Evolutionary conservation across 495 filamentous ascomycete species (phyloP), one percentile per base, ranked within the genome.

Genomic region (Lasiosphaeris hirsuta): DNA sequence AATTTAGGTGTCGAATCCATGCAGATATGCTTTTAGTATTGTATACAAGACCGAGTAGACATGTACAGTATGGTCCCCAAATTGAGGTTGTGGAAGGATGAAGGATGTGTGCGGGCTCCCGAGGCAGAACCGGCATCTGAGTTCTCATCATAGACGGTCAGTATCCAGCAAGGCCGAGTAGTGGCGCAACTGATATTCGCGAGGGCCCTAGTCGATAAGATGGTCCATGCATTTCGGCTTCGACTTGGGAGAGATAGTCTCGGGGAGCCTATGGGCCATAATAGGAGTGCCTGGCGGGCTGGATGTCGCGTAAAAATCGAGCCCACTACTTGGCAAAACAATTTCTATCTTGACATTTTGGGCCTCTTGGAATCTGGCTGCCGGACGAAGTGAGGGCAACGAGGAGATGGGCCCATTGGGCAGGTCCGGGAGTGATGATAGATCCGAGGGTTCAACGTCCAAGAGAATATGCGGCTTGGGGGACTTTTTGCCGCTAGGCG

Each of bases 191-290:
- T 30, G 23, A 30, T 30, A 5, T 5, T 30, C 23, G 23, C 23
- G 23, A 30, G 23, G 23, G 23, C 23, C 36, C 35, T 58, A 78
- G 58, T 78, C 70, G 44, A 78, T 74, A 15, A 78, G 58, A 44
- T 69, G 64, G n/a, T 62, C 66, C 63, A 78, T 72, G 23, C 69
- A 65, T 15, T 65, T 67, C 7, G 76, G 76, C 42, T 74, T 73
- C 10, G 75, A 75, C 14, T 53, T 64, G 3, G 76, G 75, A 7
- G 76, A 78, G 40, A 78, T 73, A 0, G 76, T 77, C n/a, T 63
- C 63, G 6, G 42, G 33, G 11, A 65, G 34, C 54, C 39, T 15
- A 46, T 17, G 23, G 0, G 35, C 35, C 34, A 54, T 14, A 7
- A 42, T 43, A 5, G 51, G 57, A 6, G 56, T 35, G 7, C 37